A percentile compares a stretch with the other conserved stretches of the same genome.
These are phyloP conservation scores for Penicillium sp. DNA, from an alignment of 2,329 filamentous ascomycete genomes.

Conservation along the genomic window DNA sequence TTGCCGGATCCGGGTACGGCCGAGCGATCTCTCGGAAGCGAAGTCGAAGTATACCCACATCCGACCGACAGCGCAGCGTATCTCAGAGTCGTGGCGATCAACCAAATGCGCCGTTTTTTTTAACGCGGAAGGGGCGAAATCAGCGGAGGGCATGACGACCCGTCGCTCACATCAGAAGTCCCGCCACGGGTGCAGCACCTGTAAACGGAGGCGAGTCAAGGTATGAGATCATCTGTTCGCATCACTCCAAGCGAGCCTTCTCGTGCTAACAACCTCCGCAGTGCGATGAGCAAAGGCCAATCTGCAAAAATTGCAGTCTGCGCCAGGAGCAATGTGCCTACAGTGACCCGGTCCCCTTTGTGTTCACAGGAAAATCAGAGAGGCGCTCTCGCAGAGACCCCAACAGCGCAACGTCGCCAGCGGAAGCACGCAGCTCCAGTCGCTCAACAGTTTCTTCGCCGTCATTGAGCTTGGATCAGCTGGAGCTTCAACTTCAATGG, in stretches of 20 bases:
- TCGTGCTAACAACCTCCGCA: not conserved
- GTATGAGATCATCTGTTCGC: constrained; percentile 6
- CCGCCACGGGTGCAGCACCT: constrained; percentile 23
- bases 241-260: not conserved
- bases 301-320: constrained; percentile 19
- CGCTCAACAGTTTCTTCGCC: not conserved
- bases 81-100: too few species aligned
- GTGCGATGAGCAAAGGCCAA: constrained; percentile 25
- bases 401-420: too few species aligned
- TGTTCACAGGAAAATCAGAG: constrained; percentile 12
- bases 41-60: too few species aligned
- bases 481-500: constrained; percentile 22
- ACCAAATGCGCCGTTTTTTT: too few species aligned
- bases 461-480: constrained; percentile 17
- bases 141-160: constrained; percentile 1
- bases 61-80: too few species aligned
- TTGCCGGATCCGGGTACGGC: too few species aligned
- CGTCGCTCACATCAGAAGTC: constrained; percentile 25
- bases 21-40: too few species aligned
- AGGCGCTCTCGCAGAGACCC: too few species aligned
- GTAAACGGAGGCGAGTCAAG: constrained; percentile 26
- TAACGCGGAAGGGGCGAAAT: too few species aligned
- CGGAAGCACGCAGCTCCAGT: not conserved
- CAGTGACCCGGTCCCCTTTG: constrained; percentile 10
- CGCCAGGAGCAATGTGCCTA: constrained; percentile 21